These are phyloP conservation scores for Penicillium hesseltinei DNA, from an alignment of 2,329 filamentous ascomycete species.

Conservation along the genomic window DNA sequence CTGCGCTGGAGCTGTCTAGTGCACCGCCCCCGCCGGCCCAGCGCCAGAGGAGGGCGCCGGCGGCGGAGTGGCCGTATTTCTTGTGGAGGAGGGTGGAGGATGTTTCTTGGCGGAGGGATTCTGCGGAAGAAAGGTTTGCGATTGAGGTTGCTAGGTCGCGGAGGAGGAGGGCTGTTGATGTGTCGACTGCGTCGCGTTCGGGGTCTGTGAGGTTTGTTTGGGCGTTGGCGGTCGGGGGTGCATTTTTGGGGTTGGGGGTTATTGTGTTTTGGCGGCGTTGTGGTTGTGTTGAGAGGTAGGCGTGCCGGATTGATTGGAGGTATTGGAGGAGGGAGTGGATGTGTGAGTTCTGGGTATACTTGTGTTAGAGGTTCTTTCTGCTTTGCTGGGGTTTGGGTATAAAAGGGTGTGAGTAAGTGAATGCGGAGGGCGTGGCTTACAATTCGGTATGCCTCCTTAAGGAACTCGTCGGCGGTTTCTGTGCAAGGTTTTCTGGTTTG, in stretches of 20 bases:
- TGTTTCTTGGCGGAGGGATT: slow-evolving; percentile 76
- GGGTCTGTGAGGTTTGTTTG: slow-evolving; percentile 65
- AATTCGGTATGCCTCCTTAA: slow-evolving; percentile 92
- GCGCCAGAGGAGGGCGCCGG: slow-evolving; percentile 45
- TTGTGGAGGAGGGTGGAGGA: slow-evolving; percentile 67
- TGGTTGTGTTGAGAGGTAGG: slow-evolving; percentile 79
- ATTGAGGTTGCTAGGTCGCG: slow-evolving; percentile 83
- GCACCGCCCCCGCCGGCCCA: slow-evolving; percentile 59
- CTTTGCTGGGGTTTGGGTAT: not conserved
- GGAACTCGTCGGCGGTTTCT: slow-evolving; percentile 70
- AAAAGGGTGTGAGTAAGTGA: not conserved
- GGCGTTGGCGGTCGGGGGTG: slow-evolving; percentile 44
- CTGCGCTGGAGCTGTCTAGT: slow-evolving; percentile 34
- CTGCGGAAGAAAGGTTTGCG: slow-evolving; percentile 73
- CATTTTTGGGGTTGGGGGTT: slow-evolving; percentile 20
- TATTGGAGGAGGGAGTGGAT: slow-evolving; percentile 77
- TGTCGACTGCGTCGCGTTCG: slow-evolving; percentile 83
- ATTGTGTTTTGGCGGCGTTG: slow-evolving; percentile 38
- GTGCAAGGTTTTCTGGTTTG: slow-evolving; percentile 18
- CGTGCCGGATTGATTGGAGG: slow-evolving; percentile 77
- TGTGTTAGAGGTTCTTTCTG: slow-evolving; percentile 1
- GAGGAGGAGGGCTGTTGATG: slow-evolving; percentile 79
- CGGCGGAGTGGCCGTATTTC: slow-evolving; percentile 59
- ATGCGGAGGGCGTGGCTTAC: slow-evolving; percentile 46
- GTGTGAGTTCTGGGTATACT: slow-evolving; percentile 67